phyloP scores from a whole-genome alignment of 495 filamentous ascomycete species.

The Hypoxylon cercidicola region DNA sequence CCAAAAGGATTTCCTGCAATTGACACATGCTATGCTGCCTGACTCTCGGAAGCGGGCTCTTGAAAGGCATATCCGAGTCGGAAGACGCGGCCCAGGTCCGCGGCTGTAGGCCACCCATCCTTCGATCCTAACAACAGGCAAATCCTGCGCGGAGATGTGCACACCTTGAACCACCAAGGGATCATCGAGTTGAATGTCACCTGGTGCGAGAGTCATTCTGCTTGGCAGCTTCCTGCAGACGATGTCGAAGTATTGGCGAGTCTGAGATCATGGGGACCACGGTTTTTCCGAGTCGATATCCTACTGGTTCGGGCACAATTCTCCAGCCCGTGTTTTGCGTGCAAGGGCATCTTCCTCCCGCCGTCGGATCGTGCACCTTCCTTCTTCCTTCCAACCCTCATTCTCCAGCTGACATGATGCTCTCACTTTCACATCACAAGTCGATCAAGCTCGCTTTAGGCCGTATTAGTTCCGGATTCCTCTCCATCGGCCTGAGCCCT shows the following conservation, averaged over 20 bases:
- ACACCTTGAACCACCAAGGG: slow-evolving; percentile 5
- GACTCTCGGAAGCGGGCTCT: slow-evolving; percentile 10
- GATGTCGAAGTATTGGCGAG: slow-evolving; percentile 18
- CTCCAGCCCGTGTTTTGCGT: slow-evolving; percentile 10
- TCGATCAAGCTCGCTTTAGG: slow-evolving; percentile 7
- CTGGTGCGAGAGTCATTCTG: slow-evolving; percentile 12
- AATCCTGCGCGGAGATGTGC: slow-evolving; percentile 7
- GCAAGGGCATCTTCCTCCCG: slow-evolving; percentile 7
- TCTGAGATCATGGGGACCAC: slow-evolving; percentile 15
- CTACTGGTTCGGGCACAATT: background rate
- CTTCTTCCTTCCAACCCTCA: slow-evolving; percentile 10
- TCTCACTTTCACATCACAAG: slow-evolving; percentile 5
- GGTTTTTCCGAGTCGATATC: slow-evolving; percentile 8
- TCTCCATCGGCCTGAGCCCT: slow-evolving; percentile 2
- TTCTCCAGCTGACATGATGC: slow-evolving; percentile 12
- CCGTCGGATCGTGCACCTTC: slow-evolving; percentile 7
- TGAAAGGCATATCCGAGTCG: slow-evolving; percentile 4
- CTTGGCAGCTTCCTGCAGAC: slow-evolving; percentile 16
- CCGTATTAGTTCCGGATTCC: slow-evolving; percentile 5
- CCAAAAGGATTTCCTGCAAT: slow-evolving; percentile 25
- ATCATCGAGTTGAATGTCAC: slow-evolving; percentile 25
- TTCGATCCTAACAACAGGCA: slow-evolving; percentile 11
- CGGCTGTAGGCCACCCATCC: slow-evolving; percentile 3
- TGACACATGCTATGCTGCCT: slow-evolving; percentile 32
- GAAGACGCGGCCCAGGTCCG: slow-evolving; percentile 19